A percentile compares a stretch with the other conserved stretches of the same genome.
Evolutionary conservation across 805 yeast genomes (phyloP).

Genomic region (Monosporozyma servazzii): DNA sequence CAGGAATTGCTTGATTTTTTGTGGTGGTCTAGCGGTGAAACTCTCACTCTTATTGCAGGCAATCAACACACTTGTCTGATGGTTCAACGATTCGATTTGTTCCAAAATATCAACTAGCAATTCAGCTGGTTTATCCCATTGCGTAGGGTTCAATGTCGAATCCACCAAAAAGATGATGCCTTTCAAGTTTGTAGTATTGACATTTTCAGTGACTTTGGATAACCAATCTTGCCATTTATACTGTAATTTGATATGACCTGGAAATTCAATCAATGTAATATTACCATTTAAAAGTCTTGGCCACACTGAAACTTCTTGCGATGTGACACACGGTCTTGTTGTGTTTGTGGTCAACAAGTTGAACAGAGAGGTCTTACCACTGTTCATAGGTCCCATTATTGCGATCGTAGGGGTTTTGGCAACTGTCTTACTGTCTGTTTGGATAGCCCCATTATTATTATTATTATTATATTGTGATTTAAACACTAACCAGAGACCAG

Average conservation of each 20-base stretch:
- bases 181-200: slow-evolving; percentile 35
- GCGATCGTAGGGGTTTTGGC: slow-evolving; percentile 26
- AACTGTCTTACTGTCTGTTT: not conserved
- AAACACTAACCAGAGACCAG: not conserved
- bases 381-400: slow-evolving; percentile 52
- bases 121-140: slow-evolving; percentile 45
- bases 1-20: slow-evolving; percentile 48
- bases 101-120: slow-evolving; percentile 51
- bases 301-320: slow-evolving; percentile 31
- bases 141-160: slow-evolving; percentile 46
- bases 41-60: slow-evolving; percentile 82
- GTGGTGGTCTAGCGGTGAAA: slow-evolving; percentile 69
- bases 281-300: not conserved
- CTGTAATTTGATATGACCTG: slow-evolving; percentile 77
- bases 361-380: slow-evolving; percentile 61
- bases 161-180: slow-evolving; percentile 78
- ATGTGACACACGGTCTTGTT: slow-evolving; percentile 37
- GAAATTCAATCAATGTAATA: slow-evolving; percentile 54
- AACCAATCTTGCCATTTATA: slow-evolving; percentile 33
- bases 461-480: not conserved
- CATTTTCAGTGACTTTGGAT: slow-evolving; percentile 36
- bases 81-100: slow-evolving; percentile 40
- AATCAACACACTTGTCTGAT: slow-evolving; percentile 38
- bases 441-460: not conserved
- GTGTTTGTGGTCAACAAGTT: slow-evolving; percentile 23